Evolutionary conservation across 352 stramenopile species (phyloP).

Genomic region (Halophytophthora batemanensis): DNA sequence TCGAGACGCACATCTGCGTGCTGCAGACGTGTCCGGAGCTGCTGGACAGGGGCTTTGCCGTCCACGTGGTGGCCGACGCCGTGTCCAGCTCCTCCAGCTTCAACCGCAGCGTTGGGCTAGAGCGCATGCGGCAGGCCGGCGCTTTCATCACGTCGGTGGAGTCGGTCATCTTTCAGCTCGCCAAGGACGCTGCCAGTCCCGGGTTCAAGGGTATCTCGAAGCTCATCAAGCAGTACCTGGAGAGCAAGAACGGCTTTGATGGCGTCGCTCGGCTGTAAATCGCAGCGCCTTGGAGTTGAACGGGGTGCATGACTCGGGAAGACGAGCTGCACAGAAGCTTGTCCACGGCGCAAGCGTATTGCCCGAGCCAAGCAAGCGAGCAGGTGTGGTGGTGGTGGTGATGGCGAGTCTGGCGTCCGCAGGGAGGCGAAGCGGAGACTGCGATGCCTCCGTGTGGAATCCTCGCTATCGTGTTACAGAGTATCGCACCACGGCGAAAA

Average conservation of each 20-base stretch:
- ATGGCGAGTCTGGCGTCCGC: too few relatives aligned
- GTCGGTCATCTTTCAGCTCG: constrained; percentile 94
- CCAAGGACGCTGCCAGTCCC: constrained; percentile 86
- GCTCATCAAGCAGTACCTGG: constrained; percentile 93
- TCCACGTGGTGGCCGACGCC: constrained; percentile 96
- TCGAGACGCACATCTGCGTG: constrained; percentile 95
- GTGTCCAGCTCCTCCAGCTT: constrained; percentile 88
- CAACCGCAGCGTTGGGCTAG: constrained; percentile 91
- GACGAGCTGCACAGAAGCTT: too few relatives aligned
- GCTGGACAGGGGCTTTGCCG: constrained; percentile 92
- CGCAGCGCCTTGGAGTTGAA: too few relatives aligned
- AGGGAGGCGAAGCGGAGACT: too few relatives aligned
- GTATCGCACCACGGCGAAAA: too few relatives aligned
- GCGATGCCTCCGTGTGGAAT: too few relatives aligned
- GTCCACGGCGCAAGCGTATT: too few relatives aligned
- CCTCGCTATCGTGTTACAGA: too few relatives aligned
- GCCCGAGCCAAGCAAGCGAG: too few relatives aligned
- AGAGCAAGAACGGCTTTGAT: constrained; percentile 61
- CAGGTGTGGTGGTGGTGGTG: too few relatives aligned
- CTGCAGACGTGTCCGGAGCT: constrained; percentile 97
- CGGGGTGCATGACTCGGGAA: too few relatives aligned
- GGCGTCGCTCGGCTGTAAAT: neutral
- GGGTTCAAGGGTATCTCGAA: constrained; percentile 93
- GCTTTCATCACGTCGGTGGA: constrained; percentile 96
- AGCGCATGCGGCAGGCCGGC: constrained; percentile 91